Base-by-base conservation (phyloP, 257 asterid genomes). In the Solanum clarkiae region DNA sequence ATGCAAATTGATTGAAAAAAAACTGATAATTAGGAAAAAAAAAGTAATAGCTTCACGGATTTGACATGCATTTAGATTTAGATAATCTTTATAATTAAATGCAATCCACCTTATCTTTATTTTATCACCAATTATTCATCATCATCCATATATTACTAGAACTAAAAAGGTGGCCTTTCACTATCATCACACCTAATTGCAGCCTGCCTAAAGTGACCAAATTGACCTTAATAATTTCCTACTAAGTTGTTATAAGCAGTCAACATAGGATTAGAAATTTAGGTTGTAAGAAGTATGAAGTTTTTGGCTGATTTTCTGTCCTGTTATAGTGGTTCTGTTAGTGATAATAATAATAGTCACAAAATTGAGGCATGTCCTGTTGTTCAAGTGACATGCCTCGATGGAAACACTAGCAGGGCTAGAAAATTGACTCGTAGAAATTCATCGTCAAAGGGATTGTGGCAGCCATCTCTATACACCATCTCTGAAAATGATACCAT, bases 381-480 rank as follows among this genome's bases (percentile, higher is more conserved):
- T 56, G 84, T 81, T 56, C 84, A 36, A 59, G 56, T 81, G 29
- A 36, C 72, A 36, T 81, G 56, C 56, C 49, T 20, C 20, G 72
- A 81, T 16, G 42, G 20, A 60, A 44, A 81, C 10, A 40, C 22
- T 4, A 42, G 7, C 17, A 81, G n/a, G 72, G 14, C 15, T 10
- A 36, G 3, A 13, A 81, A 81, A 22, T 81, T 81, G 7, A 18
- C 71, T 57, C 71, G 42, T 81, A 81, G 24, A 60, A 81, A 40
- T 57, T 81, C 84, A 81, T n/a, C 56, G 54, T 53, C 81, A 51
- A 72, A 53, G 53, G 81, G 81, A 84, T 56, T 53, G 69, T 84
- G 86, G 86, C 86, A 55, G 55, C 86, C 86, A 84, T 69, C 86
- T 3, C 54, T 84, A 1, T 84, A 72, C 86, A 84, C 86, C 47